Evolutionary conservation across 2,329 filamentous ascomycete species (phyloP), one percentile per base, ranked within the genome.

Genomic region (Fusarium palustre): DNA sequence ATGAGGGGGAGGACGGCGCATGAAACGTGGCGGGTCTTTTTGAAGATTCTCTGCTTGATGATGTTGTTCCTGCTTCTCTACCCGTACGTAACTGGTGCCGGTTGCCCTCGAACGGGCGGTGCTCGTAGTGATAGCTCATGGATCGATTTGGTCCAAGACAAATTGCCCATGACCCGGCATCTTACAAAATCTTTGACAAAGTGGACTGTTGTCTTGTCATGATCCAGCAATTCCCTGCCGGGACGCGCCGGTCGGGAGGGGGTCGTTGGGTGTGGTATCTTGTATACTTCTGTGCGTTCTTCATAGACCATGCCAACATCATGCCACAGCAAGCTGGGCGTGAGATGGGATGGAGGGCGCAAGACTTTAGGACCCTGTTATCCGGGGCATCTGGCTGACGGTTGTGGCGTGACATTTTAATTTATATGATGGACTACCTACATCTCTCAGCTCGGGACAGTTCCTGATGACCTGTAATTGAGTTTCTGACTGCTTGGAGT

Each of bases 201-300:
- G 72, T 75, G 72, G 73, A 75, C 69, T 75, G 73, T 74, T 60
- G 60, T 59, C 59, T 74, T 70, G 68, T 66, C 68, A 70, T 70
- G 68, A 59, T 71, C 59, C 68, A 68, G 57, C 65, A 56, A 54
- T 41, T 67, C 71, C 60, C 28, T 63, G 54, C 67, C 70, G 73
- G 73, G 73, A 65, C 68, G 64, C 73, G 68, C 73, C 73, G 73
- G 71, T 59, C 60, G 48, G 58, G 64, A 70, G 59, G 64, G 58
- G 60, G 24, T 41, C 12, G 20, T 39, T 49, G 20, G 59, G 50
- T 43, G 55, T 70, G 55, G 47, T 60, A 46, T 55, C 62, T 48
- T 56, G 50, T 68, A 48, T 48, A 41, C 56, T 59, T 67, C 68
- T 52, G 68, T 68, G 49, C 60, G 59, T 71, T 66, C 49, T 49